Evolutionary conservation across 345 rosid species (phyloP), one percentile per base, ranked within the genome.

Genomic region (Dovyalis caffra): DNA sequence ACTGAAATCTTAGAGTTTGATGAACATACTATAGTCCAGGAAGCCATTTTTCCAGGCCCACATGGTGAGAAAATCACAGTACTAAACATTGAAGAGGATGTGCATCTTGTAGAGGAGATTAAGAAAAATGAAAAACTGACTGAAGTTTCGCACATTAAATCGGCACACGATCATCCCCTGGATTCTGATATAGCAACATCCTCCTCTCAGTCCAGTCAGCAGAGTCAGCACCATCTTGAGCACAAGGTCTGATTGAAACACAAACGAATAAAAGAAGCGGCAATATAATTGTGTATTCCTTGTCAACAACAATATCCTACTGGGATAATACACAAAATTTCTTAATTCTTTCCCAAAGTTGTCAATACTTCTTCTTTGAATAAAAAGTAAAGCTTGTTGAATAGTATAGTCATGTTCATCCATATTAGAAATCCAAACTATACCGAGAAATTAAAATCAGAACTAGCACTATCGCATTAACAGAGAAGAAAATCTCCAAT

Each of bases 11-110:
- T 85, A 60, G 63, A 70, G 45, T 74, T 85, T 56, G 90, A 88
- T 43, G 86, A 90, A 63, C 89, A 86, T 64, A 31, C 83, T 72
- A 87, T 74, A 79, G 80, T 85, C 58, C 80, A 90, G 71, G 95
- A 90, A 83, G 80, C 76, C 73, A 74, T 86, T 20, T 53, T 88
- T 25, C 81, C 83, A 29, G 95, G 91, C 26, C 84, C 85, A 18
- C 85, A 85, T 35, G 86, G 89, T n/a, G 86, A 86, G 74, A 76
- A 82, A 73, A 71, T 78, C 4, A 65, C 43, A 35, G 62, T 86
- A 57, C 71, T 88, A 35, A 78, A 74, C 53, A 31, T 86, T 58
- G 90, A 88, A 71, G 94, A 88, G 32, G 92, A 88, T 79, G 67
- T 88, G 43, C 87, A 83, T 64, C 56, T 84, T 74, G 76, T 68